phyloP scores from a whole-genome alignment of 148 eudicot genomes.

The Rhododendron molle region DNA sequence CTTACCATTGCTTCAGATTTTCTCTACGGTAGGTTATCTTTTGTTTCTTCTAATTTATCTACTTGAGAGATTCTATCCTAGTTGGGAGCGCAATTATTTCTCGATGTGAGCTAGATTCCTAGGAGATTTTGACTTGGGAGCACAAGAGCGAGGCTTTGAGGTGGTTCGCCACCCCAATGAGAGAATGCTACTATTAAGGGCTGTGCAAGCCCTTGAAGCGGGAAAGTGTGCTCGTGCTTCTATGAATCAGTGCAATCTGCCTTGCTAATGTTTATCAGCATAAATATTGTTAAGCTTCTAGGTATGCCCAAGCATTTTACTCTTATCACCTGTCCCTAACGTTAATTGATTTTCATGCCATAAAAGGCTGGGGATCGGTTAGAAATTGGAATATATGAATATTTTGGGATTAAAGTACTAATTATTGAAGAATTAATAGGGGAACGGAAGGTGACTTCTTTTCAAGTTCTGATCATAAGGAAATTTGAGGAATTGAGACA shows the following conservation, averaged over 20 bases:
- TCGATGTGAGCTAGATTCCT: neutral
- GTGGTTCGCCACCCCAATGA: neutral
- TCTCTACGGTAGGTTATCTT: neutral
- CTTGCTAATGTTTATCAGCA: neutral
- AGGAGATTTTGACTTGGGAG: neutral
- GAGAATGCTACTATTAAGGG: neutral
- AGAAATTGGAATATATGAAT: too few species aligned
- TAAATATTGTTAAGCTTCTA: neutral
- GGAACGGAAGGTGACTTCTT: neutral
- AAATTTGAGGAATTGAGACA: neutral
- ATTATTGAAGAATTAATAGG: neutral
- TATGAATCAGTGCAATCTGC: neutral
- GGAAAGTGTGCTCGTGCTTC: neutral
- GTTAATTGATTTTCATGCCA: too few species aligned
- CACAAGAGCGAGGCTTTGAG: neutral
- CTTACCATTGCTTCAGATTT: neutral
- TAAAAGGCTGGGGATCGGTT: neutral
- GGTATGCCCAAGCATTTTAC: neutral
- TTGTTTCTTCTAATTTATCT: neutral
- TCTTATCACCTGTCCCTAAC: neutral
- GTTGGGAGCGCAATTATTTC: neutral
- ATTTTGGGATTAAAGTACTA: neutral
- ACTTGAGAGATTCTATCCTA: neutral
- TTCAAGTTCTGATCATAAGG: neutral
- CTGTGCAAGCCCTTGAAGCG: neutral